A percentile compares a stretch with the other conserved stretches of the same genome.
phyloP scores from a whole-genome alignment of 2,329 filamentous ascomycete species.

The Thelonectria rubi region DNA sequence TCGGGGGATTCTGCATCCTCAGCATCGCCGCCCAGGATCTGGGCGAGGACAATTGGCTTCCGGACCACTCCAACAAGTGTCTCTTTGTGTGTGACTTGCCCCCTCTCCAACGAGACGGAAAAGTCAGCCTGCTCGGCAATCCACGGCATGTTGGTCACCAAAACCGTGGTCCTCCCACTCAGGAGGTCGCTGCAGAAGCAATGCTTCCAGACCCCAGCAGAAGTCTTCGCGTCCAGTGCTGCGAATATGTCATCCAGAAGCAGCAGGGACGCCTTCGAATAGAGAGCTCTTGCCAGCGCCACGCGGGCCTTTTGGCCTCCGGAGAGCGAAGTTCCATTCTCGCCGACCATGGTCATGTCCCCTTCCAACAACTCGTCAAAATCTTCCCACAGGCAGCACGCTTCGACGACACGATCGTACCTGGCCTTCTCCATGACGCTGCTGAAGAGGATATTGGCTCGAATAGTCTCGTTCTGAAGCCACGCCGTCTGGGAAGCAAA shows the following conservation, averaged over 20 bases:
- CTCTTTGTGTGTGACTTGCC: slow-evolving; percentile 52
- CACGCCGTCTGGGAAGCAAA: slow-evolving; percentile 67
- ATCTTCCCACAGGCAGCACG: slow-evolving; percentile 62
- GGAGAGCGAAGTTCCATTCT: slow-evolving; percentile 64
- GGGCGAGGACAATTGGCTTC: slow-evolving; percentile 54
- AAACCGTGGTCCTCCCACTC: slow-evolving; percentile 61
- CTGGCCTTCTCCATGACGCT: slow-evolving; percentile 59
- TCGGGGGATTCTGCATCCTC: slow-evolving; percentile 48
- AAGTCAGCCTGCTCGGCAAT: slow-evolving; percentile 61
- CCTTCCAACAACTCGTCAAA: slow-evolving; percentile 59
- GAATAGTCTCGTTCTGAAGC: slow-evolving; percentile 66
- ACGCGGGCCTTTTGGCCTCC: slow-evolving; percentile 67
- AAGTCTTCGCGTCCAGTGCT: slow-evolving; percentile 67
- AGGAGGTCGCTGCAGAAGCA: slow-evolving; percentile 67
- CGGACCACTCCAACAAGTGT: slow-evolving; percentile 57
- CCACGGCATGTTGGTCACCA: slow-evolving; percentile 67
- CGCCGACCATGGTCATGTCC: slow-evolving; percentile 62
- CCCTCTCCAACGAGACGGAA: slow-evolving; percentile 57
- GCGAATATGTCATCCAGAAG: slow-evolving; percentile 69
- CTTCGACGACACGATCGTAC: slow-evolving; percentile 64
- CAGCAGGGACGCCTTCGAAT: slow-evolving; percentile 63
- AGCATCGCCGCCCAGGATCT: slow-evolving; percentile 48
- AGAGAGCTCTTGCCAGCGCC: slow-evolving; percentile 64
- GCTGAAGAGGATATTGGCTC: slow-evolving; percentile 65
- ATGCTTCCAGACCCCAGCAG: slow-evolving; percentile 63